Base-by-base conservation (phyloP, 306 rosid genomes). In the Heteromeles arbutifolia region DNA sequence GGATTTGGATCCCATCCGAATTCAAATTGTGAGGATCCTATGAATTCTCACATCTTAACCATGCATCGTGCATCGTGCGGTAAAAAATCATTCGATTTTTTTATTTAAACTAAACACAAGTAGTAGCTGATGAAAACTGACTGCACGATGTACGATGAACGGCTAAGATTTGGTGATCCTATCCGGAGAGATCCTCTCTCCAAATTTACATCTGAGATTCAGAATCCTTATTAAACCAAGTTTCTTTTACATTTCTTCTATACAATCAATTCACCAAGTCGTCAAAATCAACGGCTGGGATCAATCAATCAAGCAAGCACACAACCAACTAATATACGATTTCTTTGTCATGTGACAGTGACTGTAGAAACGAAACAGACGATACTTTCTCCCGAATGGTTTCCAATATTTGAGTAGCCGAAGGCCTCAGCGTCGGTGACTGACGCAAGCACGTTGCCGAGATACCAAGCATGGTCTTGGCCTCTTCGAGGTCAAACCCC, bases 371-470 rank as follows among this genome's bases (percentile, higher is more conserved):
- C 11, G 74, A 50, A 9, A 79, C 6, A 5, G 73, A 72, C 22
- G 64, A 43, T 7, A 82, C 77, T 19, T 64, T 19, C 19, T 53
- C 77, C 56, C 11, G 41, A 50, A 83, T 29, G 24, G 80, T 79
- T 31, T 74, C 45, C 78, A 79, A 43, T 10, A 87, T 73, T 4
- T 24, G 69, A 9, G 73, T 39, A 26, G 82, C 81, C 21, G 73
- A 54, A 32, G 90, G 90, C 75, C 90, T 74, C 15, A 76, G 81
- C 9, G 80, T 31, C 19, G 88, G 86, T 13, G 90, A 70, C 50
- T 87, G 84, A 22, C 65, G 37, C 6, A 84, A 67, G 70, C 90
- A 84, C 22, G 29, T 34, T 25, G 81, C 77, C 29, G 88, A 67
- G 3, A 87, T 22, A 15, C 80, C 53, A 7, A 86, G 74, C 69